Base-by-base conservation (phyloP, 164 flowering plant genomes). In the Berberis thunbergii region DNA sequence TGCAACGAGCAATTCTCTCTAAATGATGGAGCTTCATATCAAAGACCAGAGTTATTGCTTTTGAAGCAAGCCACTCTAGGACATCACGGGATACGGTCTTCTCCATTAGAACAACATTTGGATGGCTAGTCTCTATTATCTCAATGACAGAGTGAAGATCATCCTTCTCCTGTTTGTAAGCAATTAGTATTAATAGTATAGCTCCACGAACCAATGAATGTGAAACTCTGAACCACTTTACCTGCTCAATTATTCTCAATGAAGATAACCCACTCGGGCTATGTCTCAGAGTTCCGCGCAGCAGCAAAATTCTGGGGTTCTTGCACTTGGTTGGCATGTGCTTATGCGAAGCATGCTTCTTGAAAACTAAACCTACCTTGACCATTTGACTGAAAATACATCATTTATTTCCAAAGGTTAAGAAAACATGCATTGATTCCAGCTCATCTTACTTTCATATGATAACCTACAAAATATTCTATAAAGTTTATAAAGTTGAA, bases 11-110 rank as follows among this genome's bases (percentile, higher is more conserved):
- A 60, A 95, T 73, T 76, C 90, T 79, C 70, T 91, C 86, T 53
- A 95, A 65, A 11, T 97, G 97, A 64, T 82, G 88, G 44, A 85
- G 89, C 80, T 95, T 95, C 99, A 95, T 91, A 62, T 95, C 99
- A 69, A 77, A 76, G 60, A 89, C 96, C 49, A 95, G 75, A 57
- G 99, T 89, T 70, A 87, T 79, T 70, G 92, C 89, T 75, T 83
- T 86, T 46, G 66, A 72, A 52, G 82, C 84, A 73, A 91, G 76
- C 56, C 80, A 76, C 70, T 87, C 90, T 78, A 89, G 92, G 61
- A 86, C 76, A 75, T 77, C 88, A 68, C 97, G 94, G 60, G 96
- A 77, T 65, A 84, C 96, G 43, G 83, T 72, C 82, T 87, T 89
- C 80, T 95, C 99, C 68, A 91, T 92, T 43, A 95, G 78, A 67